These are phyloP conservation scores for Penicillium turbatum DNA, from an alignment of 495 filamentous ascomycete genomes.

Conservation along the genomic window DNA sequence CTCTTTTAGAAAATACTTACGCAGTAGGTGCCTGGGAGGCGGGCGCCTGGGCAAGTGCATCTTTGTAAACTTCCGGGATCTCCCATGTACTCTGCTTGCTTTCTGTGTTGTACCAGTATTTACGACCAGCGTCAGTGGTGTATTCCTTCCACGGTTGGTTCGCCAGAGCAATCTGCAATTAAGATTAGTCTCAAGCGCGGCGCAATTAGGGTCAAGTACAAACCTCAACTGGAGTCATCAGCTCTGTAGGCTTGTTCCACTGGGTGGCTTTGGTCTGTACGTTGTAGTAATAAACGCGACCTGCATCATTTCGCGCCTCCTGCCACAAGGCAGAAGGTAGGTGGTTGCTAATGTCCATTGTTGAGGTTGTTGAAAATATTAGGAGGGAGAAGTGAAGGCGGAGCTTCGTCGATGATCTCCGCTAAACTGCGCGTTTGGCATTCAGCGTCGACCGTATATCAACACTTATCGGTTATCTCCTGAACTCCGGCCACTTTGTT, in stretches of 20 bases:
- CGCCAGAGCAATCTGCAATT: constrained; percentile 65
- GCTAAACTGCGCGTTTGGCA: constrained; percentile 37
- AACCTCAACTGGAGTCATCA: constrained; percentile 88
- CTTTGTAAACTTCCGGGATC: constrained; percentile 81
- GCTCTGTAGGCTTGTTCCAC: constrained; percentile 88
- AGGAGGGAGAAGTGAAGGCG: constrained; percentile 19
- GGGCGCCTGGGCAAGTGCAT: constrained; percentile 57
- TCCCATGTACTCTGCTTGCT: constrained; percentile 93
- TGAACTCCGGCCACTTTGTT: constrained; percentile 14
- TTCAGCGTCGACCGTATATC: not conserved
- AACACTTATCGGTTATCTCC: constrained; percentile 18
- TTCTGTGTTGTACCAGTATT: constrained; percentile 92
- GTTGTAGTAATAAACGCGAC: constrained; percentile 93
- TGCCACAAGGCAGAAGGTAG: constrained; percentile 64
- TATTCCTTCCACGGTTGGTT: constrained; percentile 93
- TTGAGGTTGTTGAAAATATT: constrained; percentile 9
- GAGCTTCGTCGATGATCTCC: constrained; percentile 19
- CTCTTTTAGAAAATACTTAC: constrained; percentile 46
- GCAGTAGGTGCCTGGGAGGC: constrained; percentile 45
- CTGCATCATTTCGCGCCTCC: constrained; percentile 78
- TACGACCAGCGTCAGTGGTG: constrained; percentile 74
- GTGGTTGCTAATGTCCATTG: constrained; percentile 63
- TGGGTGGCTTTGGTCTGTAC: constrained; percentile 78
- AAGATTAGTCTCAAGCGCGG: constrained; percentile 8
- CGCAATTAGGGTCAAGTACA: constrained; percentile 17